Percentiles rank a stretch among this genome's conserved stretches.
phyloP scores from a whole-genome alignment of 441 rosid genomes.

The Manihot esculenta region DNA sequence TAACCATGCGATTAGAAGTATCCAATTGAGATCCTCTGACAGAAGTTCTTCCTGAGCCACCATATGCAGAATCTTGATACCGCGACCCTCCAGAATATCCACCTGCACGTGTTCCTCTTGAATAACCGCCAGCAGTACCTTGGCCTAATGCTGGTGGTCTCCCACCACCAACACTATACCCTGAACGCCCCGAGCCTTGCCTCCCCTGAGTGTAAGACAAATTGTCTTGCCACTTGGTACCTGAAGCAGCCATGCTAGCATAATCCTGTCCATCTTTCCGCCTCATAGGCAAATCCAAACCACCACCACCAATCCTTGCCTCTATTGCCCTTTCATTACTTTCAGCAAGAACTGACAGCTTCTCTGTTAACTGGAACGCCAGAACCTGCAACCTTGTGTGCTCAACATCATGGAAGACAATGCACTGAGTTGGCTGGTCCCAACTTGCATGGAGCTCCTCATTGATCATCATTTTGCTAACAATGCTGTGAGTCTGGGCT shows the following conservation, averaged over 20 bases:
- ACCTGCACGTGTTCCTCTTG: slow-evolving; percentile 51
- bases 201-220: slow-evolving; percentile 49
- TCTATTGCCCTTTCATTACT: slow-evolving; percentile 74
- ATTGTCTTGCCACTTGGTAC: slow-evolving; percentile 74
- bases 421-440: slow-evolving; percentile 80
- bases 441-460: slow-evolving; percentile 79
- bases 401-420: slow-evolving; percentile 68
- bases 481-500: slow-evolving; percentile 48
- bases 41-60: slow-evolving; percentile 35
- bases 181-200: slow-evolving; percentile 53
- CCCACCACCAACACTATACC: slow-evolving; percentile 43
- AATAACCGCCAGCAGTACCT: slow-evolving; percentile 37
- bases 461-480: slow-evolving; percentile 74
- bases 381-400: slow-evolving; percentile 64
- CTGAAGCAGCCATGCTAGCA: slow-evolving; percentile 44
- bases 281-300: slow-evolving; percentile 58
- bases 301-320: slow-evolving; percentile 57
- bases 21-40: slow-evolving; percentile 63
- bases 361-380: slow-evolving; percentile 77
- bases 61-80: slow-evolving; percentile 22
- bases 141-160: slow-evolving; percentile 42
- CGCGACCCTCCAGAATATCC: slow-evolving; percentile 49
- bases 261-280: slow-evolving; percentile 72
- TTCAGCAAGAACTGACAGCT: slow-evolving; percentile 54
- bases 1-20: slow-evolving; percentile 67